Evolutionary conservation across 148 eudicot species (phyloP).

Genomic region (Fagopyrum homotropicum): DNA sequence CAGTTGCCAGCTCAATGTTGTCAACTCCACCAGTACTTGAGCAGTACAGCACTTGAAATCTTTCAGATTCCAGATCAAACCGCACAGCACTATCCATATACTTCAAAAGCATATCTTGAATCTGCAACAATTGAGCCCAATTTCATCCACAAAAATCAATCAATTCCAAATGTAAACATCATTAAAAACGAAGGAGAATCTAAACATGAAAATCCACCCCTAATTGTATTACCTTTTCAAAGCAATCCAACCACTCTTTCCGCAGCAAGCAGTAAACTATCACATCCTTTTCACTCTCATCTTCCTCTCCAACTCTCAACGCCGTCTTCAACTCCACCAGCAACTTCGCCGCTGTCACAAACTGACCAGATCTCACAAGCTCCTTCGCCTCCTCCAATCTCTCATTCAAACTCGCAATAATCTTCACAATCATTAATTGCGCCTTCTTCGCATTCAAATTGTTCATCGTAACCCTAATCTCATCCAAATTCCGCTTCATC

Average conservation of each 20-base stretch:
- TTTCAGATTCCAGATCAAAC: slow-evolving; percentile 37
- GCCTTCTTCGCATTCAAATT: slow-evolving; percentile 56
- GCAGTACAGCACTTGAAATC: slow-evolving; percentile 38
- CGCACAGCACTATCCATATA: slow-evolving; percentile 59
- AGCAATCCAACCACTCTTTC: slow-evolving; percentile 62
- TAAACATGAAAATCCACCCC: neutral
- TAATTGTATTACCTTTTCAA: slow-evolving; percentile 52
- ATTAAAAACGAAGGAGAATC: neutral
- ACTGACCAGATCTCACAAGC: slow-evolving; percentile 36
- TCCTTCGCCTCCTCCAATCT: slow-evolving; percentile 33
- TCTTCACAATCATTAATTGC: slow-evolving; percentile 33
- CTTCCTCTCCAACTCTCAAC: slow-evolving; percentile 36
- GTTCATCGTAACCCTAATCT: slow-evolving; percentile 27
- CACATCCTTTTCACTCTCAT: slow-evolving; percentile 34
- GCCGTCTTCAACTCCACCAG: slow-evolving; percentile 49
- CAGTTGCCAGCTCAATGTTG: slow-evolving; percentile 50
- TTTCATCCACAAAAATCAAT: neutral
- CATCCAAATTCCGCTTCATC: slow-evolving; percentile 29
- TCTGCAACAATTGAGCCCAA: slow-evolving; percentile 43
- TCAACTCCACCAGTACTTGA: slow-evolving; percentile 29
- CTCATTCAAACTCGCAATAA: slow-evolving; percentile 36
- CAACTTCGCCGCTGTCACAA: slow-evolving; percentile 51
- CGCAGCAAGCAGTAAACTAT: slow-evolving; percentile 58
- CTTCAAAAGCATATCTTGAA: slow-evolving; percentile 68
- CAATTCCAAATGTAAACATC: neutral